Base-by-base conservation (phyloP, 139 green algal species). In the Auxenochlorella pyrenoidosa region DNA sequence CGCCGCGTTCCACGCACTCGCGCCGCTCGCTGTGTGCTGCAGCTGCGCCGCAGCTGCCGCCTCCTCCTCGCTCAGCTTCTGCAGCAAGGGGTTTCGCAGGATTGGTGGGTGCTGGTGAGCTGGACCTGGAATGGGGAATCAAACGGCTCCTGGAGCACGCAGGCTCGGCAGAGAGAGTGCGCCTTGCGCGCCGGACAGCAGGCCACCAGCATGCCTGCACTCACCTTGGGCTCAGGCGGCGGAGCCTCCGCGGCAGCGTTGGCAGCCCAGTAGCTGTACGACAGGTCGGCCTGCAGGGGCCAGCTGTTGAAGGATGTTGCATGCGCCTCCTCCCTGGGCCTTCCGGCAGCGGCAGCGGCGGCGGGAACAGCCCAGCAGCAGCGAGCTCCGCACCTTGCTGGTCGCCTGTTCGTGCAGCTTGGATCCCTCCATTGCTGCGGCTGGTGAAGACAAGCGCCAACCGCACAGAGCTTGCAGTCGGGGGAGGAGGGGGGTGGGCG, bases 31-130 rank as follows among this genome's bases (percentile, higher is more conserved):
- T 60, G 28, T 66, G 59, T 79, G 82, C 34, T 30, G 28, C 44
- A 79, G 43, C 47, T 36, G n/a, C 43, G 36, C 22, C 63, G 66
- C 75, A 22, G 34, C 58, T 12, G 73, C 60, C 10, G 70, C 83
- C 65, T 91, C 88, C 36, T 82, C 83, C 47, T 91, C 83, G 32
- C 63, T 89, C 43, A 91, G 77, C 41, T 68, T 83, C 84, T 88
- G 84, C 71, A 58, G 30, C 10, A 22, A 32, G 63, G 2, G 26
- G 63, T 18, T 36, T 19, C 21, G 63, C 63, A 71, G 63, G 26
- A 12, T 8, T 22, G 12, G 22, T 30, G 22, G 1, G 63, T 32
- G 26, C 1, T 36, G 24, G 63, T 22, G 34, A 32, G 26, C 16
- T 16, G 2, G 24, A 32, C 24, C 2, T 13, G 1, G 22, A 30